Conservation (phyloP, 805 yeast species). For the Tetrapisispora nanseiensis region DNA sequence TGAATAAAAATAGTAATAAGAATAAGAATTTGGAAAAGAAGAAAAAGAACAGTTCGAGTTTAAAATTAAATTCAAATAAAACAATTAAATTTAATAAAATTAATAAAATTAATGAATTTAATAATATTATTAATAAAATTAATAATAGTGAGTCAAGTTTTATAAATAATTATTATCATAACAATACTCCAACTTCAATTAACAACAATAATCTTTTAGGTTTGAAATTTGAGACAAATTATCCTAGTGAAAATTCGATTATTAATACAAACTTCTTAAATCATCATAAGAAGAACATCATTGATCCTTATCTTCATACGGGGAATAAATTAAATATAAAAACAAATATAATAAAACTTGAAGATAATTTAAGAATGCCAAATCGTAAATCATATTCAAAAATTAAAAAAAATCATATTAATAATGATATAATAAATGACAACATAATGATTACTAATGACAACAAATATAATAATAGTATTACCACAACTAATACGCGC, state of each 20-base stretch:
- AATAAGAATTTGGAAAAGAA: neutral
- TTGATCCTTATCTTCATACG: too few species aligned
- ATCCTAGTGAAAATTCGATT: too few species aligned
- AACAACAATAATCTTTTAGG: too few species aligned
- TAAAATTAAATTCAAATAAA: too few species aligned
- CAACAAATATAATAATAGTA: neutral
- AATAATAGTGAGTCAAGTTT: too few species aligned
- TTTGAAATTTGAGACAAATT: too few species aligned
- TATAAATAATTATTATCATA: too few species aligned
- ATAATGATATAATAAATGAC: neutral
- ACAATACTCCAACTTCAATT: too few species aligned
- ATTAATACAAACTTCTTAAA: too few species aligned
- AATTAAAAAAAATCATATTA: neutral
- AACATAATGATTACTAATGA: neutral
- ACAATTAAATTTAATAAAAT: neutral
- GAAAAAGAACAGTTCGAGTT: neutral
- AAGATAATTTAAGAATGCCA: neutral
- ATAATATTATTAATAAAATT: neutral
- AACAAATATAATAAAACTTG: neutral
- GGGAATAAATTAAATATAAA: neutral
- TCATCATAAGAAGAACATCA: too few species aligned
- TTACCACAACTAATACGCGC: neutral
- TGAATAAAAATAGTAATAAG: neutral
- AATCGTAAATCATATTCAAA: neutral
- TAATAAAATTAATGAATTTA: neutral